Base-by-base conservation (phyloP, 176 grass and related monocot species). In the Carex pumila region DNA sequence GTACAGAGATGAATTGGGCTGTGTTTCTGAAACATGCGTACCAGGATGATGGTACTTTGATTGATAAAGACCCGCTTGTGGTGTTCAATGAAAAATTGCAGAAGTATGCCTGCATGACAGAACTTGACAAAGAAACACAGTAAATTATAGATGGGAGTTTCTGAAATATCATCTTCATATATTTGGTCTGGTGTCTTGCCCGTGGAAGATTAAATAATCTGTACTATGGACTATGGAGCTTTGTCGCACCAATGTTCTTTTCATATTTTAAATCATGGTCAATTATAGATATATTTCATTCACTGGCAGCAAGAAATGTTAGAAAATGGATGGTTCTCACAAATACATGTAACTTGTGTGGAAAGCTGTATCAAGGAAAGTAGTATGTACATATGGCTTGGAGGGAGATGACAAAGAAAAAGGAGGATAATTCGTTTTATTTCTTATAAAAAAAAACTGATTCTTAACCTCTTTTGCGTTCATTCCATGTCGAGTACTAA, bases 1-100 rank as follows among this genome's bases (percentile, higher is more conserved):
- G 90, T 25, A 97, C 95, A 0, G 90, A 97, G 90, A 97, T 92
- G 92, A 94, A 97, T 74, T 97, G 90, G 90, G 84, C 86, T 10
- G 62, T 97, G 65, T 97, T 97, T 90, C 79, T 97, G 85, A 91
- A 71, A 84, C 87, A 90, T 29, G 80, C 95, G 0, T 97, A 94
- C 56, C 81, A 61, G 29, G 89, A 89, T 52, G 83, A 87, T 76
- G 95, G 92, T 31, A 82, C 67, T 39, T 84, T 97, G 90, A 91
- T 88, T 34, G 90, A 94, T 12, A 97, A 92, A 85, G 90, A 94
- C 47, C 86, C 92, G 1, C 87, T 89, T 41, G 88, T 93, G 60
- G 80, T 68, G 49, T 94, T 97, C 89, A 92, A 92, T 18, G 92
- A 97, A 61, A 94, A 93, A 47, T 81, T 97, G 81, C 87, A 88